phyloP scores from a whole-genome alignment of 176 grass and related monocot genomes.

The Oryza punctata region DNA sequence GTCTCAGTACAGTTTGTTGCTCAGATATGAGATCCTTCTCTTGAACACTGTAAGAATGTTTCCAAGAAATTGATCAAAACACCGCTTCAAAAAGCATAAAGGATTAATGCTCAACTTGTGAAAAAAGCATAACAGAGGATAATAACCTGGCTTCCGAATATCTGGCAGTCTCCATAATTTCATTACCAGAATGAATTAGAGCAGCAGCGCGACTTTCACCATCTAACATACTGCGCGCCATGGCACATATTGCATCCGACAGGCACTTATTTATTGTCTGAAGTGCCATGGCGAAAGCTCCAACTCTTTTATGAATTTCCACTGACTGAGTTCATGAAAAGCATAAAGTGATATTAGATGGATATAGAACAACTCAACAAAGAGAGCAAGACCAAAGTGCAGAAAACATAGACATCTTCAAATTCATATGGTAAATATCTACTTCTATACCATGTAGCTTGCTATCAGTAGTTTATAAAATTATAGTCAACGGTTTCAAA shows the following conservation, averaged over 20 bases:
- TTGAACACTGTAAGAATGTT: conserved; percentile 59
- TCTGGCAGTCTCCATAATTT: conserved; percentile 79
- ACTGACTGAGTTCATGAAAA: conserved; percentile 59
- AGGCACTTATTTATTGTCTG: conserved; percentile 97
- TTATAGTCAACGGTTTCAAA: neutral
- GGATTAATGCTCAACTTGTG: conserved; percentile 4
- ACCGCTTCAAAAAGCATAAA: conserved; percentile 22
- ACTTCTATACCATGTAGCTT: neutral
- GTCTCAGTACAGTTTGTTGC: conserved; percentile 78
- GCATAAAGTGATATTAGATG: conserved; percentile 32
- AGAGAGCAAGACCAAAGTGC: neutral
- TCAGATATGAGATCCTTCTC: conserved; percentile 84
- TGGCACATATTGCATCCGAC: conserved; percentile 88
- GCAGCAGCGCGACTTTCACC: conserved; percentile 73
- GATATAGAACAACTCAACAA: conserved; percentile 17
- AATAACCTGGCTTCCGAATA: conserved; percentile 80
- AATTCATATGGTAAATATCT: conserved; percentile 22
- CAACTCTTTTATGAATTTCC: conserved; percentile 90
- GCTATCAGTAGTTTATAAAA: neutral
- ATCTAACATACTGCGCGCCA: conserved; percentile 69
- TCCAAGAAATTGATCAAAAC: conserved; percentile 13
- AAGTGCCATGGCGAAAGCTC: conserved; percentile 88
- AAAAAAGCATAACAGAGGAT: conserved; percentile 31
- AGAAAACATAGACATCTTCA: neutral
- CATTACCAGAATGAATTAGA: conserved; percentile 85